Evolutionary conservation across 208 protist species (phyloP).

Genomic region (Borovskyia barvae): DNA sequence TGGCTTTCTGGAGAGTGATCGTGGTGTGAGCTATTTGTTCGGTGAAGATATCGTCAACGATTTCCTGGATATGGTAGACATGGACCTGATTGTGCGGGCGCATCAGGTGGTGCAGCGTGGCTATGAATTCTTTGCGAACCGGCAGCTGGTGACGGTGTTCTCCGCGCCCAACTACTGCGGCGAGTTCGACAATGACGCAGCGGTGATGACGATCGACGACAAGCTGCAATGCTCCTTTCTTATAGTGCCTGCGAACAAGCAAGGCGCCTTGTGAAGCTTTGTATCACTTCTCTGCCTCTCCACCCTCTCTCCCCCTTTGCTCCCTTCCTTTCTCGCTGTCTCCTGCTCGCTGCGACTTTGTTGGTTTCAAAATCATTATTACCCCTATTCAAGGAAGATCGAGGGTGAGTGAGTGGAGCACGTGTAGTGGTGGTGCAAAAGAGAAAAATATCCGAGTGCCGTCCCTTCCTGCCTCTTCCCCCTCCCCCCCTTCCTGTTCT

Average conservation of each 20-base stretch:
- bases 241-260: conserved; percentile 49
- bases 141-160: conserved; percentile 98
- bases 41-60: conserved; percentile 97
- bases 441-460: not conserved
- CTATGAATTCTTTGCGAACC: conserved; percentile 98
- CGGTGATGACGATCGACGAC: conserved; percentile 96
- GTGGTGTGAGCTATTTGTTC: conserved; percentile 98
- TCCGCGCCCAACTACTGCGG: too few species aligned
- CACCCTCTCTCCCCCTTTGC: too few species aligned
- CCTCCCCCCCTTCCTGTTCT: not conserved
- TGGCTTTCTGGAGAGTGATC: conserved; percentile 97
- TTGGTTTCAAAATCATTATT: too few species aligned
- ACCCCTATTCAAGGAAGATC: too few species aligned
- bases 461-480: not conserved
- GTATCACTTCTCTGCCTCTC: too few species aligned
- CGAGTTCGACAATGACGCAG: conserved; percentile 98
- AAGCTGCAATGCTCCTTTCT: conserved; percentile 97
- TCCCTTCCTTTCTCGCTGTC: too few species aligned
- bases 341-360: too few species aligned
- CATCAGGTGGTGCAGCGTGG: conserved; percentile 98
- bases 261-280: too few species aligned
- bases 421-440: not conserved
- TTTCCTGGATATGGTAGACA: conserved; percentile 98
- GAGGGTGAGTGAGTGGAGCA: too few species aligned
- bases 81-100: conserved; percentile 98